Conservation (phyloP, 1,284 basidiomycete genomes). For the Austroboletus novae-zelandiae region DNA sequence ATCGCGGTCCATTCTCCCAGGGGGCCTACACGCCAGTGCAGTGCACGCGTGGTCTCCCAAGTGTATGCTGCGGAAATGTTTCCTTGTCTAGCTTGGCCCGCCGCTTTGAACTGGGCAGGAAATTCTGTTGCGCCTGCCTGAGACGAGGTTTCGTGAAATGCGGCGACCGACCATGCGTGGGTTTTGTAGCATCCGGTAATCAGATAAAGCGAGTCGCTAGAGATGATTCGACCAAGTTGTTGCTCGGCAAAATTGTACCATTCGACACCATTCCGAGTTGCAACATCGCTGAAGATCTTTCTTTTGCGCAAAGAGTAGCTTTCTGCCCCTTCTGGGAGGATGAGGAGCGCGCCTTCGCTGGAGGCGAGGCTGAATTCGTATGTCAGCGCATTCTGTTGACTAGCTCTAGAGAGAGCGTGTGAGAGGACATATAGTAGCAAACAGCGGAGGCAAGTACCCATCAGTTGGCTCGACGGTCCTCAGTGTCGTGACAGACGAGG, state of each 20-base stretch:
- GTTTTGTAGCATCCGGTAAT: slow-evolving; percentile 10
- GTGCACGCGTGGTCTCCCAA: slow-evolving; percentile 3
- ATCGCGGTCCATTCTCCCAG: not conserved
- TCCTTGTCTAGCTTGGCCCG: not conserved
- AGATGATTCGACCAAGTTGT: not conserved
- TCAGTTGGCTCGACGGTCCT: not conserved
- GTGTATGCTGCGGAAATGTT: not conserved
- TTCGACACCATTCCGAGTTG: not conserved
- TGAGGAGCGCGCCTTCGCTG: slow-evolving; percentile 5
- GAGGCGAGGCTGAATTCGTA: slow-evolving; percentile 4
- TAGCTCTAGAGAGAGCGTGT: not conserved
- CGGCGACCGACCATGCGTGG: slow-evolving; percentile 7
- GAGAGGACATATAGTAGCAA: not conserved
- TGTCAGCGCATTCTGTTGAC: not conserved
- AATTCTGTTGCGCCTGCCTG: not conserved
- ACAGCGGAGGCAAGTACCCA: not conserved
- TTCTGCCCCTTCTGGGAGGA: slow-evolving; percentile 2
- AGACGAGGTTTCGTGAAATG: not conserved
- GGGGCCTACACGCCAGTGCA: slow-evolving; percentile 2
- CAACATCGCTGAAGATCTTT: not conserved
- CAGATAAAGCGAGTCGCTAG: slow-evolving; percentile 8
- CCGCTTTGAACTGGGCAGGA: not conserved
- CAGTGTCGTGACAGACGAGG: not conserved
- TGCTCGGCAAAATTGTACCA: slow-evolving; percentile 2
- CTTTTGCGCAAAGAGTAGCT: not conserved